A percentile compares a stretch with the other conserved stretches of the same genome.
These are phyloP conservation scores for Chaetomium tenue DNA, from an alignment of 495 filamentous ascomycete species.

Conservation along the genomic window DNA sequence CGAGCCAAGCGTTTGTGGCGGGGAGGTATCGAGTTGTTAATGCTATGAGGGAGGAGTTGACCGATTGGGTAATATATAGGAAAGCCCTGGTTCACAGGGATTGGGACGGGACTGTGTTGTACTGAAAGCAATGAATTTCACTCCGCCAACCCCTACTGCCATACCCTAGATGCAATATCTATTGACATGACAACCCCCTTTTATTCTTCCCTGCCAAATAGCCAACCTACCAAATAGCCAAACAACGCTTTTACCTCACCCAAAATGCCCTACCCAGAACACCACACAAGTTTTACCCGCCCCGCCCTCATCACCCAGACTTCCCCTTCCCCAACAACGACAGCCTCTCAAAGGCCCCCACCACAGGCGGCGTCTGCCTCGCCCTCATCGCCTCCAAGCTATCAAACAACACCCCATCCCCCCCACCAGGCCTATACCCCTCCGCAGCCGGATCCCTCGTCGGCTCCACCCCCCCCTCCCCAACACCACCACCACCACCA, in stretches of 20 bases:
- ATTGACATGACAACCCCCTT: no score
- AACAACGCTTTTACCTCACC: conserved; percentile 37
- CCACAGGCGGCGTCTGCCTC: conserved; percentile 47
- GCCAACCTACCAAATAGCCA: conserved; percentile 31
- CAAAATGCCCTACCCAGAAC: conserved; percentile 10
- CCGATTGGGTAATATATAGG: no score
- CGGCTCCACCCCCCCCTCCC: not conserved
- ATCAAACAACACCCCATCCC: conserved; percentile 52
- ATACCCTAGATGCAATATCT: no score
- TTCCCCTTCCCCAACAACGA: conserved; percentile 39
- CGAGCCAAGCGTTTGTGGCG: conserved; percentile 11
- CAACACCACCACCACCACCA: conserved; percentile 28
- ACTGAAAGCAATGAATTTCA: no score
- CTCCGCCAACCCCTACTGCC: no score
- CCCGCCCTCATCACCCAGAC: conserved; percentile 27
- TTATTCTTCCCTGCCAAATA: no score
- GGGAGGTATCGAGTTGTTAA: not conserved
- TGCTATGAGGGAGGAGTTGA: no score
- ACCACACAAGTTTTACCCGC: conserved; percentile 35
- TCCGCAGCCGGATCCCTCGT: conserved; percentile 34
- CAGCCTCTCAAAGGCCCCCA: conserved; percentile 52
- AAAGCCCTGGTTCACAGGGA: no score
- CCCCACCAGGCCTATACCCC: conserved; percentile 44
- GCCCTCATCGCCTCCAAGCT: conserved; percentile 47
- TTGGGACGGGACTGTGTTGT: no score